Conservation (phyloP, 1,284 basidiomycete genomes). For the Papiliotrema nemorosa region DNA sequence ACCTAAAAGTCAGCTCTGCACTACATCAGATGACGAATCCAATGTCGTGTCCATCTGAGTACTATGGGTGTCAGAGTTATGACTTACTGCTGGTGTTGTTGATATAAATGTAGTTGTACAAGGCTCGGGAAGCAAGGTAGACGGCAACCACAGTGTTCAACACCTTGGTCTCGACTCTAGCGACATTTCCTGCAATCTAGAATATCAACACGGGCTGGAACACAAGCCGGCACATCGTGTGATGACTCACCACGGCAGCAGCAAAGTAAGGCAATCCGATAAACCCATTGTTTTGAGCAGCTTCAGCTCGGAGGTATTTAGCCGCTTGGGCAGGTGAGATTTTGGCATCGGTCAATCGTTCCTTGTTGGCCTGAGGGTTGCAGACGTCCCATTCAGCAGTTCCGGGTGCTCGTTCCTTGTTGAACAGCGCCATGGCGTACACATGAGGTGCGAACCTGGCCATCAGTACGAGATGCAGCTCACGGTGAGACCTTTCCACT, state of each 20-base stretch:
- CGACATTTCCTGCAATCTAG: slow-evolving; percentile 24
- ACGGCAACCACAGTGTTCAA: slow-evolving; percentile 16
- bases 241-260: slow-evolving; percentile 20
- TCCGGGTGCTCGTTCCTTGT: slow-evolving; percentile 21
- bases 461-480: background rate
- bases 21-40: background rate
- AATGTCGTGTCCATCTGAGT: background rate
- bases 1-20: slow-evolving; percentile 10
- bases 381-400: slow-evolving; percentile 16
- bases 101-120: slow-evolving; percentile 28
- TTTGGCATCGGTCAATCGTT: slow-evolving; percentile 7
- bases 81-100: slow-evolving; percentile 5
- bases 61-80: background rate
- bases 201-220: background rate
- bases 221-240: background rate
- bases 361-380: slow-evolving; percentile 15
- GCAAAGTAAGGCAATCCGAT: slow-evolving; percentile 23
- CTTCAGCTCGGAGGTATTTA: slow-evolving; percentile 20
- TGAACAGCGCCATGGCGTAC: slow-evolving; percentile 17
- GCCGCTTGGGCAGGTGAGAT: slow-evolving; percentile 6
- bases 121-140: slow-evolving; percentile 16
- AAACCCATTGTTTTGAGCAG: slow-evolving; percentile 27
- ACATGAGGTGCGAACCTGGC: slow-evolving; percentile 8
- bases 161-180: slow-evolving; percentile 14
- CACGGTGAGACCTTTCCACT: slow-evolving; percentile 1